phyloP scores from a whole-genome alignment of 352 stramenopile species.

The Paralagenidium karlingii region DNA sequence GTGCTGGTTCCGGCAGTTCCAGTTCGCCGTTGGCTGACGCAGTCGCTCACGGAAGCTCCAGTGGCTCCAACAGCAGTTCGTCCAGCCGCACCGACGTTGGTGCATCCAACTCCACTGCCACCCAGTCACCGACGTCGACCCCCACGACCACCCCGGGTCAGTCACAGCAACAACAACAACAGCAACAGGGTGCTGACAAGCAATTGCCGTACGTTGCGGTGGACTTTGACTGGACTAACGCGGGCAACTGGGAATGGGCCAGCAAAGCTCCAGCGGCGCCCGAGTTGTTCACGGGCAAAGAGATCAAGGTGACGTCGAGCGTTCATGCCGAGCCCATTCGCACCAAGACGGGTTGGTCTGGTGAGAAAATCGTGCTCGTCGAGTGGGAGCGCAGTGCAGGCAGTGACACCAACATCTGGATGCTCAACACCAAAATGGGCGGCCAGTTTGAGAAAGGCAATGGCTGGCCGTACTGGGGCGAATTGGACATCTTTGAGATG shows the following conservation, averaged over 20 bases:
- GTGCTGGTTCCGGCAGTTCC: too few species aligned
- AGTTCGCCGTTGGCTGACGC: too few species aligned
- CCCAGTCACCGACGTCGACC: too few species aligned
- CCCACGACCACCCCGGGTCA: too few species aligned
- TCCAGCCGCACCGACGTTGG: too few species aligned
- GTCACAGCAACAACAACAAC: too few species aligned
- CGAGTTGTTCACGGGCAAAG: slow-evolving; percentile 27
- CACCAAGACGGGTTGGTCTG: slow-evolving; percentile 43
- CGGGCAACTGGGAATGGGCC: slow-evolving; percentile 47
- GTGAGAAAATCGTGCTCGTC: slow-evolving; percentile 58
- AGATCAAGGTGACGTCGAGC: slow-evolving; percentile 34
- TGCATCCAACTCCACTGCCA: too few species aligned
- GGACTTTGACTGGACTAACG: slow-evolving; percentile 56
- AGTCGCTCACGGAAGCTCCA: slow-evolving; percentile 10
- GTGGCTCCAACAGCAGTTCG: too few species aligned
- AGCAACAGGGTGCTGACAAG: too few species aligned
- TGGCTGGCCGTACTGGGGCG: slow-evolving; percentile 61
- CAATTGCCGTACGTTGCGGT: slow-evolving; percentile 33
- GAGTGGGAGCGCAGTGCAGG: slow-evolving; percentile 47
- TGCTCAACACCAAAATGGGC: slow-evolving; percentile 66
- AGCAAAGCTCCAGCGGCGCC: slow-evolving; percentile 18
- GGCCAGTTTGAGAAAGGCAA: slow-evolving; percentile 40
- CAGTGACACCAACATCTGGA: slow-evolving; percentile 77
- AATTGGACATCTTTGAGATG: slow-evolving; percentile 78
- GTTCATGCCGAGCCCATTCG: slow-evolving; percentile 48